phyloP scores from a whole-genome alignment of 768 basidiomycete species.

The Galerina sulciceps region DNA sequence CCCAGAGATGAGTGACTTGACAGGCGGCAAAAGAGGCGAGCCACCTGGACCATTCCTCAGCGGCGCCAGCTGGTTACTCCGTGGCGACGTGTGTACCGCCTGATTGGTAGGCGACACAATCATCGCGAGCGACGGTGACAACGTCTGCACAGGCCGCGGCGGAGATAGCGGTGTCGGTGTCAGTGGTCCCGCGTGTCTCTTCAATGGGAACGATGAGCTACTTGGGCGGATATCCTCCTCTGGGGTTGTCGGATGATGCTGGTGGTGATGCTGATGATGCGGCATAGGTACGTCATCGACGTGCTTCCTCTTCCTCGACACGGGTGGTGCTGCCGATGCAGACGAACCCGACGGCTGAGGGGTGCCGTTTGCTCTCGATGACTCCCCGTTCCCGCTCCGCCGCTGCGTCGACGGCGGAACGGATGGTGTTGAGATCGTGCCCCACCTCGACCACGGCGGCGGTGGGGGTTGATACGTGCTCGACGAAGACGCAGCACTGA shows the following conservation, averaged over 20 bases:
- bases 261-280: conserved; percentile 27
- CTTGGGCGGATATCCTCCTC: conserved; percentile 29
- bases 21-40: conserved; percentile 28
- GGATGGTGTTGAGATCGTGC: conserved; percentile 47
- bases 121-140: conserved; percentile 68
- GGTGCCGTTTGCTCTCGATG: conserved; percentile 32
- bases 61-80: conserved; percentile 36
- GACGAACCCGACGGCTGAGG: conserved; percentile 35
- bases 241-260: neutral
- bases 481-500: conserved; percentile 10
- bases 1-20: conserved; percentile 26
- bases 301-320: conserved; percentile 51
- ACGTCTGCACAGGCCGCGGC: conserved; percentile 44
- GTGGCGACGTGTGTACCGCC: conserved; percentile 40
- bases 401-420: conserved; percentile 49
- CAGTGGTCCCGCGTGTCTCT: conserved; percentile 40
- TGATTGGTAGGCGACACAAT: conserved; percentile 62
- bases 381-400: conserved; percentile 34
- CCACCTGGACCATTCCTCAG: conserved; percentile 24
- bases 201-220: conserved; percentile 27
- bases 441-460: conserved; percentile 54
- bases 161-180: conserved; percentile 35
- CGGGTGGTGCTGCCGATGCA: conserved; percentile 25
- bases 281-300: conserved; percentile 37
- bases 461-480: conserved; percentile 29